Base-by-base conservation (phyloP, 2,329 filamentous ascomycete species). In the Trichoderma sp. region DNA sequence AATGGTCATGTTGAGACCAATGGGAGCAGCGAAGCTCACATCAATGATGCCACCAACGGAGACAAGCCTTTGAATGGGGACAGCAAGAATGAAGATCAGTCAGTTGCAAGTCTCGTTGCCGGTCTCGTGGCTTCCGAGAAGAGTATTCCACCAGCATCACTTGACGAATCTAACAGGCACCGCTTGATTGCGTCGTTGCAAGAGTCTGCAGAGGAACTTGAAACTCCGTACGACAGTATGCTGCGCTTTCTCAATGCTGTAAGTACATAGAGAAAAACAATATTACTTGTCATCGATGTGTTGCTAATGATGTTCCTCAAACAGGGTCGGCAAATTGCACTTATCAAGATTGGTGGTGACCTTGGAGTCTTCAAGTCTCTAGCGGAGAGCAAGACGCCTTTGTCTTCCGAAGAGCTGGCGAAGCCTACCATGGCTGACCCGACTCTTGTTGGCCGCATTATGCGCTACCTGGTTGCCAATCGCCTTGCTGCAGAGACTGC, bases 401-500 rank as follows among this genome's bases (percentile, higher is more conserved):
- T 76, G 12, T 34, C 32, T 30, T 75, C 32, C 26, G 61, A 12
- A 9, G 75, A 30, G 73, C 81, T 17, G 73, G 76, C 61, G 20
- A 23, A 74, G 28, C 74, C 71, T 34, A 78, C 75, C 4, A 70
- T 71, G 8, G 78, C 77, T 9, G 74, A 79, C 4, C 77, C 76
- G 5, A 72, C 68, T 28, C 75, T 82, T 17, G 66, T 76, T 63
- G 74, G 76, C 30, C 79, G 80, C 50, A 72, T 82, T 13, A 72
- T 82, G 7, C 77, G 80, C 39, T 78, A 77, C 58, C 75, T 80
- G 36, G 77, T 77, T 15, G 75, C 81, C 1, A 78, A 78, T 64
- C 76, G 77, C 13, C 62, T 79, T 17, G 77, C 81, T 62, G 53
- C 69, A 6, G 79, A 82, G 73, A 74, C 75, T 0, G 73, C 55